Evolutionary conservation across 2,329 filamentous ascomycete species (phyloP), one percentile per base, ranked within the genome.

Genomic region (Paracamarosporium sp.): DNA sequence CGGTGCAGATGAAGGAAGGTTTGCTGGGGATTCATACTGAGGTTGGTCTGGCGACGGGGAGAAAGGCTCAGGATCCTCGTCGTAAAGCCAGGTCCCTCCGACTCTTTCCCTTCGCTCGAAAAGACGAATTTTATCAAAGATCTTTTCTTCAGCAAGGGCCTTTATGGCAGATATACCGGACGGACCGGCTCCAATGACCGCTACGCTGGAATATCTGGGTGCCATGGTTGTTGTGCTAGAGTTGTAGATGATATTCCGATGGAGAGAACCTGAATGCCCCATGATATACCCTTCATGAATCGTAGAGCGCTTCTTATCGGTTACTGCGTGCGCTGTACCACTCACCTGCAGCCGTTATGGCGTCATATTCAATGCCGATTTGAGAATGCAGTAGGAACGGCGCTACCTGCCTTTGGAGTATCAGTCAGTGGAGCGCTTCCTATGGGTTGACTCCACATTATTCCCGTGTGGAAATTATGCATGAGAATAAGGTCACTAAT

Each of bases 61-160:
- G 51, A 74, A 74, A 13, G 51, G 41, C 44, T 72, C 69, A 0
- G 72, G 70, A 1, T 58, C 53, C 13, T 66, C 56, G 47, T 74
- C 70, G 46, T 65, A 69, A 31, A 62, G 43, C 74, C 74, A 76
- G 5, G 69, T 67, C 6, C 73, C 73, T 15, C 73, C 73, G 3
- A 69, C 62, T 15, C 60, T 58, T 51, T 72, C 61, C 31, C 68
- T 66, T 54, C 74, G 60, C 54, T 76, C 73, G 36, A 76, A 76
- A 4, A 75, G 63, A 8, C 68, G 66, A 46, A 76, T 70, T 0
- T 40, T 66, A n/a, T 68, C 57, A 47, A 76, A 76, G 8, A 56
- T 53, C 1, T 73, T 68, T 53, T 76, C 74, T 35, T 74, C 65
- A 8, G 62, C 53, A 1, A 76, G 61, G 3, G 73, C 73, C 30